phyloP scores from a whole-genome alignment of 2,329 filamentous ascomycete species.

The Phaeoacremonium minimum region DNA sequence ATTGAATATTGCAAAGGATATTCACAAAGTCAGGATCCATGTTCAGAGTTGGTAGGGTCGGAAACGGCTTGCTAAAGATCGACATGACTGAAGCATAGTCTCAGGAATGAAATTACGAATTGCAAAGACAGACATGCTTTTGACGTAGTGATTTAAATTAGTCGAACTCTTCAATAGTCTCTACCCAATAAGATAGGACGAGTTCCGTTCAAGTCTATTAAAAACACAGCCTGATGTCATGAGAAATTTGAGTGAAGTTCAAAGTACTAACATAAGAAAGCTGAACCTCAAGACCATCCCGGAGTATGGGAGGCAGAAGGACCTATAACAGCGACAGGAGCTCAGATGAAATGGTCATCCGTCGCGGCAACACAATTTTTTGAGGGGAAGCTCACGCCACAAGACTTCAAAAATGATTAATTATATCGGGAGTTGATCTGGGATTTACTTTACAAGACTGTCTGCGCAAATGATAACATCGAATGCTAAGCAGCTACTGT shows the following conservation, averaged over 20 bases:
- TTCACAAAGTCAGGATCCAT: too few relatives aligned
- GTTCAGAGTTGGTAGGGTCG: too few relatives aligned
- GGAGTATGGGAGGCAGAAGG: not conserved
- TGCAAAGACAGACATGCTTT: too few relatives aligned
- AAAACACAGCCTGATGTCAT: not conserved
- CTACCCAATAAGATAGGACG: too few relatives aligned
- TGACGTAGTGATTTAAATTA: too few relatives aligned
- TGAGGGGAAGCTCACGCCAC: not conserved
- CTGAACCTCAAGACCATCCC: not conserved
- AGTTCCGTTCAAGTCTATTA: not conserved
- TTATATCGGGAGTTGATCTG: not conserved
- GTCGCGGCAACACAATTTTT: not conserved
- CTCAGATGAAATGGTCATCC: not conserved
- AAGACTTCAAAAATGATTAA: not conserved
- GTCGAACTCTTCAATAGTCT: too few relatives aligned
- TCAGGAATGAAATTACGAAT: too few relatives aligned
- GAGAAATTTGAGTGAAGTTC: not conserved
- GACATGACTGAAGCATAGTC: too few relatives aligned
- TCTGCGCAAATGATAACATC: not conserved
- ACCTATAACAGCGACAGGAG: not conserved
- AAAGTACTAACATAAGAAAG: slow-evolving; percentile 4
- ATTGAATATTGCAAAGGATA: too few relatives aligned
- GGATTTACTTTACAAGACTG: not conserved
- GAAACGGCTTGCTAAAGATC: too few relatives aligned
- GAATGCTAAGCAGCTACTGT: not conserved